These are phyloP conservation scores for Leishmania major DNA, from an alignment of 208 protist species.

Conservation along the genomic window DNA sequence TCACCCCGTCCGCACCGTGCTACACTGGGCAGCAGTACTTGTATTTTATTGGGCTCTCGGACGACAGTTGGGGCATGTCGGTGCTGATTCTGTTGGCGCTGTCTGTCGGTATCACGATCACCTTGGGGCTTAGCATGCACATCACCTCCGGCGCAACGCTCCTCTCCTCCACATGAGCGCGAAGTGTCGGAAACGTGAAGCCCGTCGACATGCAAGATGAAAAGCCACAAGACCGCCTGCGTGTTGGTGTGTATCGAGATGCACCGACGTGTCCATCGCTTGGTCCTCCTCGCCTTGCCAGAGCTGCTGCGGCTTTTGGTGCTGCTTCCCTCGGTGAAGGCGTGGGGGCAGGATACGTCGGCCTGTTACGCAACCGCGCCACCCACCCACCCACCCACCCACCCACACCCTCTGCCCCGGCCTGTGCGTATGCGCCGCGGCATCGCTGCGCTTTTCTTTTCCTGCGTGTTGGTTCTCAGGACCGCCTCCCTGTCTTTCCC, in stretches of 20 bases:
- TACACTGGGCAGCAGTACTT: conserved; percentile 20
- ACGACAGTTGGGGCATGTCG: conserved; percentile 19
- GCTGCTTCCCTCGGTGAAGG: background rate
- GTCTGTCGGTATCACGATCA: conserved; percentile 11
- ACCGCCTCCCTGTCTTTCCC: background rate
- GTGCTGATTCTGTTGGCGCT: conserved; percentile 13
- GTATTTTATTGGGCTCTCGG: conserved; percentile 12
- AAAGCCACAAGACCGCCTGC: background rate
- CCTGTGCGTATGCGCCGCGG: background rate
- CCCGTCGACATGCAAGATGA: background rate
- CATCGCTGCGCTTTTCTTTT: background rate
- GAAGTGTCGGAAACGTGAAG: background rate
- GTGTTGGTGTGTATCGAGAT: background rate
- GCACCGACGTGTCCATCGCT: no score
- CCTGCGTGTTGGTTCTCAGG: background rate
- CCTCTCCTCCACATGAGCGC: background rate
- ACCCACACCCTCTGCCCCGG: background rate
- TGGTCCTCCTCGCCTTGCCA: no score
- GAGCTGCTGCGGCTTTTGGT: no score
- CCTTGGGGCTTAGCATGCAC: conserved; percentile 28
- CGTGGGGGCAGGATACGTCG: background rate
- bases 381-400: no score
- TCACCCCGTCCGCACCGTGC: background rate
- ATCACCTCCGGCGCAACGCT: conserved; percentile 4
- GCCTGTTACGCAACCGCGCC: background rate